Conservation (phyloP, 805 yeast species). For the Teunomyces lycoperdinae region DNA sequence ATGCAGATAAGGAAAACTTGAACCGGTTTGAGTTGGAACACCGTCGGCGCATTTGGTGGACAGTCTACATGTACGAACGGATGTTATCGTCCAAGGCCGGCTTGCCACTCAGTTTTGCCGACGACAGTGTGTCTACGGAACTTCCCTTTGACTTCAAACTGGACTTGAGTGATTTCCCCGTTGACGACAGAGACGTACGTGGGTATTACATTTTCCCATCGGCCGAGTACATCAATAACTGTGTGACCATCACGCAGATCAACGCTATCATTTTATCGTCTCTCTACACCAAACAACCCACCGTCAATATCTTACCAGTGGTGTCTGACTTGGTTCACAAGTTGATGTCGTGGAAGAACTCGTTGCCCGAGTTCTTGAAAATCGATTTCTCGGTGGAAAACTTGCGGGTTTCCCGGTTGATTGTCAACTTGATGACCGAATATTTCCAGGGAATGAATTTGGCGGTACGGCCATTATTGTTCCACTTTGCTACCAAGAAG, state of each 20-base stretch:
- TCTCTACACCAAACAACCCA: constrained; percentile 72
- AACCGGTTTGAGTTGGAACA: constrained; percentile 55
- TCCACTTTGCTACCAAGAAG: constrained; percentile 72
- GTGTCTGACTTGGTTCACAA: constrained; percentile 68
- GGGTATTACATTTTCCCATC: constrained; percentile 74
- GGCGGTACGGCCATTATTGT: constrained; percentile 73
- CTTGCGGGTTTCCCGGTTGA: constrained; percentile 59
- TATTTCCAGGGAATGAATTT: constrained; percentile 79
- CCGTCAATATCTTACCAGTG: constrained; percentile 70
- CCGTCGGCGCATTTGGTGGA: constrained; percentile 47
- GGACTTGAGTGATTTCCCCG: constrained; percentile 38
- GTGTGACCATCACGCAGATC: constrained; percentile 75
- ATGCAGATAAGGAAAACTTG: constrained; percentile 63
- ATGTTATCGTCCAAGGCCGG: constrained; percentile 85
- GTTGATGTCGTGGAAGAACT: constrained; percentile 63
- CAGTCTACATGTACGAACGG: constrained; percentile 53
- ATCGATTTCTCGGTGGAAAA: constrained; percentile 58
- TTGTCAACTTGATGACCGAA: constrained; percentile 76
- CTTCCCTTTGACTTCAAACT: constrained; percentile 71
- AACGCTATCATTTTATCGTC: constrained; percentile 70
- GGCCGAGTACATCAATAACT: constrained; percentile 71
- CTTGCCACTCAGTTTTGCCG: constrained; percentile 72
- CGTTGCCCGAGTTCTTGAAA: constrained; percentile 59
- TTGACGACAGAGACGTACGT: constrained; percentile 48
- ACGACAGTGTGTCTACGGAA: constrained; percentile 76